Percentiles rank a stretch among this genome's conserved stretches.
phyloP scores from a whole-genome alignment of 1,284 basidiomycete genomes.

The Cryptococcus neoformans region DNA sequence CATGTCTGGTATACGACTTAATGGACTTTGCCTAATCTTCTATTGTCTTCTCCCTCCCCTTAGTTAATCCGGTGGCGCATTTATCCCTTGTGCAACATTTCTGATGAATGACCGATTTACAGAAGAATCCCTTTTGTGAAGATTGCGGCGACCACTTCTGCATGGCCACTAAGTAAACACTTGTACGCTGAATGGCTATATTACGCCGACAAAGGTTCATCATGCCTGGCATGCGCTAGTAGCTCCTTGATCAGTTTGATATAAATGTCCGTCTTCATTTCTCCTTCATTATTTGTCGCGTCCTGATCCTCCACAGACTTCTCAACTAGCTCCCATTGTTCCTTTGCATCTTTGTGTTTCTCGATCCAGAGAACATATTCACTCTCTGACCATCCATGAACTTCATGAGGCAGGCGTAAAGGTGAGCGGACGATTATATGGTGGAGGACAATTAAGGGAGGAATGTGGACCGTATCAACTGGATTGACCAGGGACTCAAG shows the following conservation, averaged over 20 bases:
- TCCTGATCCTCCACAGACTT: conserved; percentile 40
- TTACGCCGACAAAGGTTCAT: background rate
- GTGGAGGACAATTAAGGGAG: conserved; percentile 79
- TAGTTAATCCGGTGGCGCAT: no score
- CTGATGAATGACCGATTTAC: no score
- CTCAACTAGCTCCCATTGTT: conserved; percentile 39
- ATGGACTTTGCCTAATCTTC: no score
- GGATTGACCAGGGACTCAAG: conserved; percentile 63
- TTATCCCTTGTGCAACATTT: no score
- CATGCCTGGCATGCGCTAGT: conserved; percentile 31
- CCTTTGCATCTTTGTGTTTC: conserved; percentile 38
- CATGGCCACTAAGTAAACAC: no score
- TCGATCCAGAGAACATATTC: conserved; percentile 61
- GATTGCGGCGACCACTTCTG: no score
- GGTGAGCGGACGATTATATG: conserved; percentile 88
- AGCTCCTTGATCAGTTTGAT: conserved; percentile 35
- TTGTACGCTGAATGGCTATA: no score
- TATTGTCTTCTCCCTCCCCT: no score
- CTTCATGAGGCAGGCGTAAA: conserved; percentile 73
- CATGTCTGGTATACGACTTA: no score
- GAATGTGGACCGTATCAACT: conserved; percentile 64
- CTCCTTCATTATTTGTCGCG: conserved; percentile 13
- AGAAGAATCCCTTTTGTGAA: no score
- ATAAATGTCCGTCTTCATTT: conserved; percentile 21
- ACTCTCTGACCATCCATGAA: conserved; percentile 87